phyloP scores from a whole-genome alignment of 768 basidiomycete genomes.

The Phylloporus sp. region DNA sequence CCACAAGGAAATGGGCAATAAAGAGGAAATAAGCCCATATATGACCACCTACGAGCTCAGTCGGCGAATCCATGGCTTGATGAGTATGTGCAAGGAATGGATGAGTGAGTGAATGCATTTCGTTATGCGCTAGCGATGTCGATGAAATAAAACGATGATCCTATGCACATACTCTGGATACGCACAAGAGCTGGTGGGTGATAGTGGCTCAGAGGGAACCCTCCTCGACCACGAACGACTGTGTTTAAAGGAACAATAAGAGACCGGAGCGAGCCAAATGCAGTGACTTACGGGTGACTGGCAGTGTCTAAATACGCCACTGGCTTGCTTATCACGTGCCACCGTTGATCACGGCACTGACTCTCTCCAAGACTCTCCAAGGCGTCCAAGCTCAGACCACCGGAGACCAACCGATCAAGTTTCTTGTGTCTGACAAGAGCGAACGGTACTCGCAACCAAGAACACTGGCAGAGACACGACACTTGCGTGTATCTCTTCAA shows the following conservation, averaged over 20 bases:
- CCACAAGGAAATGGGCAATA: slow-evolving; percentile 9
- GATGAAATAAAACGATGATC: neutral
- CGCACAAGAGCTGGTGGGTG: neutral
- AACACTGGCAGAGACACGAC: too few relatives aligned
- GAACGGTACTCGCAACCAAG: too few relatives aligned
- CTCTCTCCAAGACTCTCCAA: neutral
- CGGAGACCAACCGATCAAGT: too few relatives aligned
- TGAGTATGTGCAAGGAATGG: neutral
- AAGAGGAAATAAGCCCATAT: slow-evolving; percentile 16
- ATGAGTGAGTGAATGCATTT: neutral
- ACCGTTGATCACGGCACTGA: neutral
- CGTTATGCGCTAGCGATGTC: neutral
- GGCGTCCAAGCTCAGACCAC: too few relatives aligned
- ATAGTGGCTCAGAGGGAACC: neutral
- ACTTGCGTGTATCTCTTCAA: too few relatives aligned
- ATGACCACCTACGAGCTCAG: slow-evolving; percentile 15
- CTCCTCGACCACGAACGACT: neutral
- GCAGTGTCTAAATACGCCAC: too few relatives aligned
- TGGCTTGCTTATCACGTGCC: neutral
- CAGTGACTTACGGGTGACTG: neutral
- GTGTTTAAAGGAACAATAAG: neutral
- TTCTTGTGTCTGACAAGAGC: too few relatives aligned
- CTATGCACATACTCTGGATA: neutral
- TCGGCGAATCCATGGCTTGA: slow-evolving; percentile 20
- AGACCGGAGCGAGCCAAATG: neutral